Conservation (phyloP, 1,284 basidiomycete genomes). For the Ustanciosporium gigantosporum region DNA sequence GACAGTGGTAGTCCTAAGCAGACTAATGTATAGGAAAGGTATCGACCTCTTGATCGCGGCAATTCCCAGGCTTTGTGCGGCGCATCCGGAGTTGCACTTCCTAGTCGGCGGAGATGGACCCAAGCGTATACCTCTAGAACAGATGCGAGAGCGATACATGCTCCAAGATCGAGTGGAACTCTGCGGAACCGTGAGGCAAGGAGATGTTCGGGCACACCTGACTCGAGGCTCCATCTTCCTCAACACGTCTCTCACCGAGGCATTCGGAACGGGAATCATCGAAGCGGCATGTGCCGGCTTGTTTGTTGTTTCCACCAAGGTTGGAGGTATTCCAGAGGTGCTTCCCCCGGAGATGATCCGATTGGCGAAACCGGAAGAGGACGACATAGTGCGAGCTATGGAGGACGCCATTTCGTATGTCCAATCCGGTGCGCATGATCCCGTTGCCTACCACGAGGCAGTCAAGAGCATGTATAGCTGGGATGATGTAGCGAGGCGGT, state of each 20-base stretch:
- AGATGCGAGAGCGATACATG: conserved; percentile 88
- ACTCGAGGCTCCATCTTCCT: conserved; percentile 84
- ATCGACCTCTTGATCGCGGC: conserved; percentile 91
- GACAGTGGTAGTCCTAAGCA: conserved; percentile 89
- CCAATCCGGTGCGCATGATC: conserved; percentile 73
- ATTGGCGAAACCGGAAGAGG: conserved; percentile 86
- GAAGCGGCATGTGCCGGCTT: conserved; percentile 94
- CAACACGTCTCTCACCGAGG: conserved; percentile 93
- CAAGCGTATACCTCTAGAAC: conserved; percentile 89
- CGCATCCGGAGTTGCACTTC: conserved; percentile 83
- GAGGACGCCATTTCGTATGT: conserved; percentile 78
- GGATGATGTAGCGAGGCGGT: conserved; percentile 76
- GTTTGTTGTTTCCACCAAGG: conserved; percentile 89
- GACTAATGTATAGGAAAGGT: conserved; percentile 95
- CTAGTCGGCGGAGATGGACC: conserved; percentile 87
- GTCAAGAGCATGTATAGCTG: conserved; percentile 86
- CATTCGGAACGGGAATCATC: conserved; percentile 93
- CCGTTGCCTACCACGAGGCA: conserved; percentile 74
- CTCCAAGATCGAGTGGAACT: conserved; percentile 89
- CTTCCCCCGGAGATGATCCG: conserved; percentile 90
- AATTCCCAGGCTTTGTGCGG: conserved; percentile 82
- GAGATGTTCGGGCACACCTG: conserved; percentile 81
- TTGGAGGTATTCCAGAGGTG: conserved; percentile 94
- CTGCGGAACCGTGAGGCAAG: conserved; percentile 78
- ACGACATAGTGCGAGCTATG: conserved; percentile 80